phyloP scores from a whole-genome alignment of 805 yeast species.

The Maudiozyma serrabonitensis region DNA sequence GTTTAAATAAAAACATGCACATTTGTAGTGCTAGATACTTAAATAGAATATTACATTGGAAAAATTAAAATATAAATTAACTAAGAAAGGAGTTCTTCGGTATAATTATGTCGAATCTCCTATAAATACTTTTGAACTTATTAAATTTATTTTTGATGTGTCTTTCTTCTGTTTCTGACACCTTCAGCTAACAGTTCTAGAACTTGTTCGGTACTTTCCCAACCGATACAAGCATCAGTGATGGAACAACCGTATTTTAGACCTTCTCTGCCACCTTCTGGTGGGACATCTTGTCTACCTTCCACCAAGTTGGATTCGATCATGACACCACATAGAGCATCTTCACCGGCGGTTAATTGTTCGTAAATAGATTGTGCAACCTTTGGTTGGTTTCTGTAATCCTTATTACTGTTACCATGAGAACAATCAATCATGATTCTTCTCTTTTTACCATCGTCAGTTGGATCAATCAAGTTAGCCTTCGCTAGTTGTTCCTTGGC shows the following conservation, averaged over 20 bases:
- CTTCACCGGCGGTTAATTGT: constrained; percentile 70
- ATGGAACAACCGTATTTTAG: constrained; percentile 89
- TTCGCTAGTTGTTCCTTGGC: constrained; percentile 53
- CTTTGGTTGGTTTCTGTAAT: constrained; percentile 86
- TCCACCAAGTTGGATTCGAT: constrained; percentile 86
- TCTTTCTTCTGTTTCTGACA: constrained; percentile 63
- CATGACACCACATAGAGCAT: constrained; percentile 84
- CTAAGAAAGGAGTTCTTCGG: not conserved
- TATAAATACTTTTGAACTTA: too few relatives aligned
- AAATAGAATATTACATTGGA: not conserved
- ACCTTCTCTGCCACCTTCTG: constrained; percentile 61
- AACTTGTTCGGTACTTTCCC: constrained; percentile 75
- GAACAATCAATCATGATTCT: constrained; percentile 90
- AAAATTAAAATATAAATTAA: not conserved
- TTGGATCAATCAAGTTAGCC: constrained; percentile 38
- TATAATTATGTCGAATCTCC: too few relatives aligned
- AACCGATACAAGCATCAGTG: constrained; percentile 94
- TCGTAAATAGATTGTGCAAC: constrained; percentile 72
- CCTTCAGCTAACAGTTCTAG: constrained; percentile 67
- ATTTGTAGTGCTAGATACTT: too few relatives aligned
- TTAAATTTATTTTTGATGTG: constrained; percentile 13
- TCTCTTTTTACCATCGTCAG: constrained; percentile 39
- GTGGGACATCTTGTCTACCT: constrained; percentile 88
- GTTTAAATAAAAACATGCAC: too few relatives aligned
- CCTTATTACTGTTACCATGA: constrained; percentile 89